Evolutionary conservation across 257 asterid genomes (phyloP).

Genomic region (Paulownia fortunei): DNA sequence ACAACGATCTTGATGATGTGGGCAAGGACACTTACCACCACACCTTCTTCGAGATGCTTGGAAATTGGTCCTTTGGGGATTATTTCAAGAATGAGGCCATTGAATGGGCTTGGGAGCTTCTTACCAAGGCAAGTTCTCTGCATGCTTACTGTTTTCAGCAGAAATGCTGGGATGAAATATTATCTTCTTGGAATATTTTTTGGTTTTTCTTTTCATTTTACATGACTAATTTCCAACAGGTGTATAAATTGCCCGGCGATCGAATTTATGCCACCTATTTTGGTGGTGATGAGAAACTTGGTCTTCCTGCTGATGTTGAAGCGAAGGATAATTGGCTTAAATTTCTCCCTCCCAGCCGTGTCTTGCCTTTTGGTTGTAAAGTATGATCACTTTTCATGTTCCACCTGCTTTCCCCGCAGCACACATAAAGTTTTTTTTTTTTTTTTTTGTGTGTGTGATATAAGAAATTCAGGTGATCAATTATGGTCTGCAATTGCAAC

Average conservation of each 20-base stretch:
- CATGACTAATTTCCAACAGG: constrained; percentile 44
- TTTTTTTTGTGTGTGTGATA: not conserved
- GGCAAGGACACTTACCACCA: constrained; percentile 99
- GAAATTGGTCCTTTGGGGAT: constrained; percentile 98
- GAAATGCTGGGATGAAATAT: not conserved
- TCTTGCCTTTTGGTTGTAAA: constrained; percentile 92
- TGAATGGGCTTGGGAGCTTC: constrained; percentile 96
- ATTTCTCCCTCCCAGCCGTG: constrained; percentile 75
- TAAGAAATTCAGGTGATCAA: not conserved
- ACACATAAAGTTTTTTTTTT: not conserved
- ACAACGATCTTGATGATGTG: constrained; percentile 96
- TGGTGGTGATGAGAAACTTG: constrained; percentile 90
- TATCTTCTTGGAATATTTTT: not conserved
- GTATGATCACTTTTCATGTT: constrained; percentile 46
- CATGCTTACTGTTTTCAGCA: not conserved
- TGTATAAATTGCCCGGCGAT: constrained; percentile 67
- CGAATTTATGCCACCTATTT: constrained; percentile 93
- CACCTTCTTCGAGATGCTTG: constrained; percentile 98
- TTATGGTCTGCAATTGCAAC: not conserved
- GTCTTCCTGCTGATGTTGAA: constrained; percentile 89
- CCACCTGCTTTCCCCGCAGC: not conserved
- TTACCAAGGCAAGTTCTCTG: constrained; percentile 65
- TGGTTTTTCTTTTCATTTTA: constrained; percentile 7
- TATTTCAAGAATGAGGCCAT: constrained; percentile 92
- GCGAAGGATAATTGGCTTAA: constrained; percentile 89